These are phyloP conservation scores for Diplotaxis tenuifolia DNA, from an alignment of 345 rosid genomes.

Conservation along the genomic window DNA sequence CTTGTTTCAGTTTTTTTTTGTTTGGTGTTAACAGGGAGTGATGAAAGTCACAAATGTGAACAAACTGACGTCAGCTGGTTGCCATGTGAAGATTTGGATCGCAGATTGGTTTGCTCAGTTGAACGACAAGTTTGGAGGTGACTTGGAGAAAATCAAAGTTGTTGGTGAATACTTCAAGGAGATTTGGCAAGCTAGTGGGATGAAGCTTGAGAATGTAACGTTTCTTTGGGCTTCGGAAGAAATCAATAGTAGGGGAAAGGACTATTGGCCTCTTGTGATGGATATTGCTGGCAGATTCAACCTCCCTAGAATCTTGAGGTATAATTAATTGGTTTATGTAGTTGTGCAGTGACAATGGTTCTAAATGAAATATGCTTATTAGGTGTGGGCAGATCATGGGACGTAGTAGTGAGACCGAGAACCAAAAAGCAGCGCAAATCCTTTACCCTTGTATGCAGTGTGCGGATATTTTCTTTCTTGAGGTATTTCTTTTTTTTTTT, in stretches of 20 bases:
- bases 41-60: constrained; percentile 82
- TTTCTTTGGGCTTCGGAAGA: constrained; percentile 90
- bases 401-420: constrained; percentile 82
- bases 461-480: constrained; percentile 86
- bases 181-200: constrained; percentile 84
- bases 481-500: constrained; percentile 22
- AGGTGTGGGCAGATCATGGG: constrained; percentile 95
- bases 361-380: background rate
- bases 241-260: constrained; percentile 64
- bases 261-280: constrained; percentile 97
- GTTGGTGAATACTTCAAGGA: constrained; percentile 74
- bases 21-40: constrained; percentile 57
- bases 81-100: constrained; percentile 85
- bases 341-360: background rate
- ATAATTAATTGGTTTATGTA: background rate
- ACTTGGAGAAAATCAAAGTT: constrained; percentile 66
- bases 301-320: constrained; percentile 71
- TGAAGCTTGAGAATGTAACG: constrained; percentile 61
- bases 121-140: constrained; percentile 90
- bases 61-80: constrained; percentile 84
- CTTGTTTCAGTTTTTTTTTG: background rate
- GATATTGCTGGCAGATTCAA: constrained; percentile 87
- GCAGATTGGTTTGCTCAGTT: constrained; percentile 99
- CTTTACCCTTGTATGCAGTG: constrained; percentile 97
- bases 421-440: constrained; percentile 75